These are phyloP conservation scores for Plasmodium relictum DNA, from an alignment of 169 alveolate species.

Conservation along the genomic window DNA sequence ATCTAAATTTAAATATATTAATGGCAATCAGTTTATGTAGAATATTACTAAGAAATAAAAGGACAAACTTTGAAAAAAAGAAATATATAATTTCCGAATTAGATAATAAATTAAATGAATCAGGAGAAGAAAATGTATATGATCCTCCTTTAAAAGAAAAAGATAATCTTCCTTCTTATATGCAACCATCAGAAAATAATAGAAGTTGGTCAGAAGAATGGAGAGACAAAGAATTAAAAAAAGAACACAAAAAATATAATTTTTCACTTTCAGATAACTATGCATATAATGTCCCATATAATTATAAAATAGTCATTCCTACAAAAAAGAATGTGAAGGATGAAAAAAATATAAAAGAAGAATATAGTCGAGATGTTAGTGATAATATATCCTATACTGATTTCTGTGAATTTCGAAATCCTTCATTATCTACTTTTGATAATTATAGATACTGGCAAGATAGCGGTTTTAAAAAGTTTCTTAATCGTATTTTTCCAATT, in stretches of 20 bases:
- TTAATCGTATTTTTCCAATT: conserved; percentile 89
- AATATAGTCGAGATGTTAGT: conserved; percentile 83
- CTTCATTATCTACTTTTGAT: conserved; percentile 88
- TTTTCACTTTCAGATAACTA: conserved; percentile 38
- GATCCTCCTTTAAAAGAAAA: conserved; percentile 47
- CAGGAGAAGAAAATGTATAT: conserved; percentile 14
- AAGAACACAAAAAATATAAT: conserved; percentile 4
- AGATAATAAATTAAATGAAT: background rate
- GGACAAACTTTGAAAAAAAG: background rate
- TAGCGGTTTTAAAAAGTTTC: conserved; percentile 87
- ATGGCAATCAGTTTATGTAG: conserved; percentile 17
- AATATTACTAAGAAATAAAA: conserved; percentile 9
- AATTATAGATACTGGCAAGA: conserved; percentile 90
- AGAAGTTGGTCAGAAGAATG: conserved; percentile 47
- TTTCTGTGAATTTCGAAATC: conserved; percentile 85
- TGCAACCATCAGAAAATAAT: conserved; percentile 56
- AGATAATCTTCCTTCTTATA: conserved; percentile 45
- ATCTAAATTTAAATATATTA: background rate
- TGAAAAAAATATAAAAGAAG: conserved; percentile 61
- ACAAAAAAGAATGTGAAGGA: conserved; percentile 2
- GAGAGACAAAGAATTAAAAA: background rate
- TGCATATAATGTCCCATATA: conserved; percentile 76
- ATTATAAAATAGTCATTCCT: conserved; percentile 59
- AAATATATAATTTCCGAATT: background rate
- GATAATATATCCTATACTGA: conserved; percentile 79